Base-by-base conservation (phyloP, 1,284 basidiomycete species). In the Prillingera fragicola region DNA sequence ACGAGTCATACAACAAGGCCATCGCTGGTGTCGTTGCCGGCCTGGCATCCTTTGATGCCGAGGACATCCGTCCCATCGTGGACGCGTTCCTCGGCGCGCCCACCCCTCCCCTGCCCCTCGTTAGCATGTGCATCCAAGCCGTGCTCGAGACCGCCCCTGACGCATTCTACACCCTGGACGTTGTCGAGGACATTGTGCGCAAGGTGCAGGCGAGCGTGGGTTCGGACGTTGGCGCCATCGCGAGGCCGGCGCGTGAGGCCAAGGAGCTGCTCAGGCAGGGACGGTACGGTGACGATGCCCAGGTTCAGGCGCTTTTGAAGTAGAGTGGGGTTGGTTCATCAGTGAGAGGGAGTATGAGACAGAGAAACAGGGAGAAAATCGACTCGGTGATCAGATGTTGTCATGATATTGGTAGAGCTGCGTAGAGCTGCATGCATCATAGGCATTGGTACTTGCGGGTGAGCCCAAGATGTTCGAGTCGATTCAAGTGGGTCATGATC, bases 171-270 rank as follows among this genome's bases (percentile, higher is more conserved):
- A 76, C 77, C 38, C 74, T 85, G 7, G 78, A 75, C 3, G 45
- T 54, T 8, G 68, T 85, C 33, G 75, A 77, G n/a, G 78, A 74
- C 33, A 78, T 90, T 13, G 79, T 83, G 4, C 78, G 83, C 60
- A 88, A 89, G 64, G 76, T 87, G 1, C 72, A 82, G 46, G 82
- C 84, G 55, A 83, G 81, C 59, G 78, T 81, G 4, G 78, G 75
- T 2, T 81, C 77, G 47, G 87, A 90, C 45, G 79, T 79, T 32
- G 81, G 85, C 3, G 75, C 77, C n/a, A 81, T 92, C 38, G 78
- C 85, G 14, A 76, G 89, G 36, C 88, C 88, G 0, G 86, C 88
- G 10, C 75, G 91, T 37, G 89, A 95, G 61, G 82, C 88, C 4
- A 77, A 81, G 55, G 90, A 95, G 40, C 54, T 85, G 32, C 67